A percentile compares a stretch with the other conserved stretches of the same genome.
Conservation (phyloP, 1,284 basidiomycete genomes). For the Ceratobasidium sp. region DNA sequence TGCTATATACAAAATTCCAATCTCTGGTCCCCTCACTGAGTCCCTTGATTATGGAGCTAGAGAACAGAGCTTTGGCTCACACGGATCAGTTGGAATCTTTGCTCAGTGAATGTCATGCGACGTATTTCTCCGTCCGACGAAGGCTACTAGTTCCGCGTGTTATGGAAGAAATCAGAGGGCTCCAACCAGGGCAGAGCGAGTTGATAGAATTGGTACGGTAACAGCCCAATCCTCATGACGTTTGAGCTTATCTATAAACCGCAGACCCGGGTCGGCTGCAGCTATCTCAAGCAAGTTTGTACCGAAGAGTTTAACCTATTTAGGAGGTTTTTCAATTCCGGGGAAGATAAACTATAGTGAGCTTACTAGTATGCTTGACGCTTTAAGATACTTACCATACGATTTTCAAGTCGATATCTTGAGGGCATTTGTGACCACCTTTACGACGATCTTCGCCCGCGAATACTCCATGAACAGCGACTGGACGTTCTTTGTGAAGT, state of each 20-base stretch:
- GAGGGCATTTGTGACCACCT: conserved; percentile 92
- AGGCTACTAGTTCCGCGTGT: conserved; percentile 78
- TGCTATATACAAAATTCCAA: conserved; percentile 90
- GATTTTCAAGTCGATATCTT: conserved; percentile 77
- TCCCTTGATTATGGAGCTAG: conserved; percentile 86
- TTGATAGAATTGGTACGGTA: conserved; percentile 84
- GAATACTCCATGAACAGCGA: conserved; percentile 91
- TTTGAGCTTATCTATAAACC: conserved; percentile 3
- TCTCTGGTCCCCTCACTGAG: conserved; percentile 78
- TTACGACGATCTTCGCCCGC: conserved; percentile 92
- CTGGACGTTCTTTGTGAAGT: conserved; percentile 91
- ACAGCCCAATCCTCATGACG: background rate
- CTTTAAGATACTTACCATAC: background rate
- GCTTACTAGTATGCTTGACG: too few relatives aligned
- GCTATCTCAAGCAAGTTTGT: conserved; percentile 90
- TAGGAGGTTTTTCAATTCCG: conserved; percentile 86
- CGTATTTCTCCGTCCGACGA: conserved; percentile 83
- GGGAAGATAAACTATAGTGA: conserved; percentile 87
- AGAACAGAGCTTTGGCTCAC: conserved; percentile 77
- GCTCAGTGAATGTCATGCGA: conserved; percentile 84
- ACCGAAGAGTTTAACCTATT: conserved; percentile 89
- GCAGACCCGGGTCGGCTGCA: conserved; percentile 89
- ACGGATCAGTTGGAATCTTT: conserved; percentile 84
- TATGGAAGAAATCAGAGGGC: conserved; percentile 82
- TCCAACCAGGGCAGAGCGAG: conserved; percentile 83